Percentiles rank a stretch among this genome's conserved stretches.
phyloP scores from a whole-genome alignment of 495 filamentous ascomycete genomes.

The Immersiella caudata region DNA sequence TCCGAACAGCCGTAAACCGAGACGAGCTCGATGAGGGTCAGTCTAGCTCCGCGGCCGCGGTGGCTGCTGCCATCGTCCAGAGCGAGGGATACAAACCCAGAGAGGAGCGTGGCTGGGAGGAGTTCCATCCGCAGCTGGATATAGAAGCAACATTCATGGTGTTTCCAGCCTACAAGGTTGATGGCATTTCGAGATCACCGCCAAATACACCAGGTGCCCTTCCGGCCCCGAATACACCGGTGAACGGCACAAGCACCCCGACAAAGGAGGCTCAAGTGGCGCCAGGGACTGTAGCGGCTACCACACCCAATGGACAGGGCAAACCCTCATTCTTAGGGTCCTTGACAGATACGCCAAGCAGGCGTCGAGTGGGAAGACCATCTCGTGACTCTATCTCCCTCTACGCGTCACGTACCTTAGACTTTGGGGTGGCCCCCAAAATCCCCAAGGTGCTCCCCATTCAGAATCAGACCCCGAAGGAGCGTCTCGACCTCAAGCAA shows the following conservation, averaged over 20 bases:
- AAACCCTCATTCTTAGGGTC: slow-evolving; percentile 31
- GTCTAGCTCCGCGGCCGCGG: slow-evolving; percentile 79
- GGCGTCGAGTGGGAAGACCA: slow-evolving; percentile 51
- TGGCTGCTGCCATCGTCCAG: slow-evolving; percentile 79
- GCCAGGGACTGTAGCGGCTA: slow-evolving; percentile 21
- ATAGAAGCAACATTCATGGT: slow-evolving; percentile 76
- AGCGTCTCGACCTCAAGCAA: slow-evolving; percentile 61
- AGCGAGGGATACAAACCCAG: slow-evolving; percentile 95
- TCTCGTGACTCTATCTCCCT: slow-evolving; percentile 51
- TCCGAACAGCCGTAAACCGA: slow-evolving; percentile 52
- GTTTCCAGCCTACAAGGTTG: slow-evolving; percentile 82
- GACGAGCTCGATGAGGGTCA: slow-evolving; percentile 56
- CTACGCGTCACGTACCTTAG: slow-evolving; percentile 49
- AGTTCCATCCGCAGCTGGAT: slow-evolving; percentile 94
- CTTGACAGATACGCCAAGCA: slow-evolving; percentile 43
- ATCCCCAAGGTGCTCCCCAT: slow-evolving; percentile 57
- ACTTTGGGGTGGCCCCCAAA: slow-evolving; percentile 43
- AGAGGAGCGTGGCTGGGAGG: slow-evolving; percentile 95
- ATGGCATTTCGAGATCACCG: slow-evolving; percentile 58
- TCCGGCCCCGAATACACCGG: slow-evolving; percentile 29
- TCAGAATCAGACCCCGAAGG: slow-evolving; percentile 57
- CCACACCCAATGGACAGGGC: slow-evolving; percentile 32
- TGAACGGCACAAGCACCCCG: slow-evolving; percentile 43
- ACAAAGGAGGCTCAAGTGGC: slow-evolving; percentile 36
- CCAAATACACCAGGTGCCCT: slow-evolving; percentile 45